Evolutionary conservation across 176 grass and related monocot species (phyloP).

Genomic region (Pontederia paniculata): DNA sequence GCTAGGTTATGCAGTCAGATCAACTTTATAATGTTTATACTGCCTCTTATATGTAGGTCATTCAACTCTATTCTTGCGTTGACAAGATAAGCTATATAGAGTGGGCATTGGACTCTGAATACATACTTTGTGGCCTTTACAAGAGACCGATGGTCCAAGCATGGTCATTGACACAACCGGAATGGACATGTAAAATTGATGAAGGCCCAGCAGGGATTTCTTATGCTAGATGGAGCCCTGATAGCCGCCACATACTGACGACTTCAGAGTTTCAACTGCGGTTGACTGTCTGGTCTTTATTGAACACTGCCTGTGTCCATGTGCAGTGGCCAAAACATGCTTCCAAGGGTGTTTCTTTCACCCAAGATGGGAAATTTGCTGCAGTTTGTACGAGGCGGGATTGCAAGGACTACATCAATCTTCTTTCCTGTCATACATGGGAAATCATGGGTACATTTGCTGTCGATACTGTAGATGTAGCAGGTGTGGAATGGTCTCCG

Average conservation of each 20-base stretch:
- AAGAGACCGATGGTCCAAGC: constrained; percentile 88
- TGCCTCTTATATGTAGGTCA: constrained; percentile 35
- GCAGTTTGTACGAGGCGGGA: constrained; percentile 77
- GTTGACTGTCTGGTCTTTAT: constrained; percentile 81
- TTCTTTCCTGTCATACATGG: constrained; percentile 88
- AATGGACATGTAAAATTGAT: constrained; percentile 98
- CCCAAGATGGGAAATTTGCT: constrained; percentile 82
- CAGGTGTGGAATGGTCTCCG: constrained; percentile 84
- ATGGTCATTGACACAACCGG: constrained; percentile 84
- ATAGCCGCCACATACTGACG: constrained; percentile 86
- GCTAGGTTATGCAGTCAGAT: neutral
- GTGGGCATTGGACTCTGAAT: constrained; percentile 89
- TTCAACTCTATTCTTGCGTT: constrained; percentile 83
- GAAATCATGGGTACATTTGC: constrained; percentile 82
- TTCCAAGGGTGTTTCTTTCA: constrained; percentile 77
- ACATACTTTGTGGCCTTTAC: constrained; percentile 84
- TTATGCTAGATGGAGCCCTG: constrained; percentile 90
- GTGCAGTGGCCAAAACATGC: constrained; percentile 86
- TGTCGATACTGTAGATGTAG: constrained; percentile 72
- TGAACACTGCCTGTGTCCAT: constrained; percentile 89
- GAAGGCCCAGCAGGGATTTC: constrained; percentile 81
- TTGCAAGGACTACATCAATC: constrained; percentile 92
- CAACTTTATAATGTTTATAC: neutral
- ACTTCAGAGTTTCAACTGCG: constrained; percentile 97
- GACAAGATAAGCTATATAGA: constrained; percentile 93